These are phyloP conservation scores for Cochlearia excelsa DNA, from an alignment of 345 rosid genomes.

Conservation along the genomic window DNA sequence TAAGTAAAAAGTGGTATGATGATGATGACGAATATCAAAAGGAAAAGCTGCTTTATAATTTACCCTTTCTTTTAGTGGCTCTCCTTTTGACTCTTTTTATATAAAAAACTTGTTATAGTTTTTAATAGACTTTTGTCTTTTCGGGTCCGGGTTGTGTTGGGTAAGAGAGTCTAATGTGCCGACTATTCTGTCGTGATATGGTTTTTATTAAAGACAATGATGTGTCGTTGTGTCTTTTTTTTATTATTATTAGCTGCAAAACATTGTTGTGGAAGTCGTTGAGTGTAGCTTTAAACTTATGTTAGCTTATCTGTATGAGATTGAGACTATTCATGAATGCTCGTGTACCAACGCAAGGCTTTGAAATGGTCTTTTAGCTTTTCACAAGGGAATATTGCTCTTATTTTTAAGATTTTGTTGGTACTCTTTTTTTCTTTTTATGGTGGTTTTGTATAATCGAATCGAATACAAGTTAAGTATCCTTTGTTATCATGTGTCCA, in stretches of 20 bases:
- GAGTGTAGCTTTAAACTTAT: no score
- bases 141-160: slow-evolving; percentile 9
- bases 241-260: slow-evolving; percentile 9
- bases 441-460: no score
- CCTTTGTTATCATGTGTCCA: no score
- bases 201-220: slow-evolving; percentile 4
- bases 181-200: slow-evolving; percentile 31
- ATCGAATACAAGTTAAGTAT: no score
- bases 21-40: slow-evolving; percentile 38
- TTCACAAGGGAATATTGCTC: no score
- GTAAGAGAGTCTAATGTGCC: slow-evolving; percentile 34
- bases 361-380: no score
- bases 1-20: slow-evolving; percentile 21
- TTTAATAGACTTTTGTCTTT: slow-evolving; percentile 19
- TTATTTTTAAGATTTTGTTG: no score
- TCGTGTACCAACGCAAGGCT: no score
- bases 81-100: slow-evolving; percentile 27
- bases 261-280: slow-evolving; percentile 15
- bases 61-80: slow-evolving; percentile 22
- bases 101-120: background rate
- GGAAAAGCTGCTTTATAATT: slow-evolving; percentile 27
- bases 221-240: slow-evolving; percentile 17
- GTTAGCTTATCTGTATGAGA: no score
- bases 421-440: no score
- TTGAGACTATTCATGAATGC: no score